Conservation (phyloP, 495 filamentous ascomycete genomes). For the Lepraria neglecta region DNA sequence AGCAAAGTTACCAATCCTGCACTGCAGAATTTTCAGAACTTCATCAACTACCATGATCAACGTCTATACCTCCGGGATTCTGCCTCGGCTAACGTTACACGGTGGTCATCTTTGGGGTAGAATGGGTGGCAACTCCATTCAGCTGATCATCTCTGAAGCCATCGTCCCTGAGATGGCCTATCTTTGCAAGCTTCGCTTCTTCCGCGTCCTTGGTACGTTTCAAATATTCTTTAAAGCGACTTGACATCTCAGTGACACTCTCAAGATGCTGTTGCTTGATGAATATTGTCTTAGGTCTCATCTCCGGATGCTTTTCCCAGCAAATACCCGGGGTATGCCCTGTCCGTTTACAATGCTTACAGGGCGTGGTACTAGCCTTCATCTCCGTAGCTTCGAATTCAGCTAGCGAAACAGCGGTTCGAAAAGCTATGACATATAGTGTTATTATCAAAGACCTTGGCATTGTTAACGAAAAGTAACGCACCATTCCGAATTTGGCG, state of each 20-base stretch:
- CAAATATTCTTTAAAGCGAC: constrained; percentile 5
- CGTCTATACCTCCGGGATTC: no score
- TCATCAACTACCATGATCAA: no score
- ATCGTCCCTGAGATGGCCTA: neutral
- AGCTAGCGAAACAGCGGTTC: neutral
- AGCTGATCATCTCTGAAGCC: neutral
- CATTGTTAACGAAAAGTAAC: no score
- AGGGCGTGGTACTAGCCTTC: neutral
- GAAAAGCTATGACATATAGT: neutral
- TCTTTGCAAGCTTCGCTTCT: neutral
- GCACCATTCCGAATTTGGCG: neutral
- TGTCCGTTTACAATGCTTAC: neutral
- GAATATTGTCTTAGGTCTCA: neutral
- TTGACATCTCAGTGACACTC: constrained; percentile 2
- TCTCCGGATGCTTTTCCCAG: neutral
- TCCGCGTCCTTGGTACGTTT: neutral
- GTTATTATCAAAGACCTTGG: no score
- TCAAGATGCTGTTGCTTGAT: constrained; percentile 6
- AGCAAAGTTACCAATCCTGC: no score
- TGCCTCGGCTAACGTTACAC: no score
- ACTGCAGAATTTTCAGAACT: no score
- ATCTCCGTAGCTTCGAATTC: neutral
- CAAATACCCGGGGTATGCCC: neutral
- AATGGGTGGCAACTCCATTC: no score
- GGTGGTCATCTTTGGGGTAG: no score